Conservation (phyloP, 2,329 filamentous ascomycete species). For the Sporothrix pseudoabietina region DNA sequence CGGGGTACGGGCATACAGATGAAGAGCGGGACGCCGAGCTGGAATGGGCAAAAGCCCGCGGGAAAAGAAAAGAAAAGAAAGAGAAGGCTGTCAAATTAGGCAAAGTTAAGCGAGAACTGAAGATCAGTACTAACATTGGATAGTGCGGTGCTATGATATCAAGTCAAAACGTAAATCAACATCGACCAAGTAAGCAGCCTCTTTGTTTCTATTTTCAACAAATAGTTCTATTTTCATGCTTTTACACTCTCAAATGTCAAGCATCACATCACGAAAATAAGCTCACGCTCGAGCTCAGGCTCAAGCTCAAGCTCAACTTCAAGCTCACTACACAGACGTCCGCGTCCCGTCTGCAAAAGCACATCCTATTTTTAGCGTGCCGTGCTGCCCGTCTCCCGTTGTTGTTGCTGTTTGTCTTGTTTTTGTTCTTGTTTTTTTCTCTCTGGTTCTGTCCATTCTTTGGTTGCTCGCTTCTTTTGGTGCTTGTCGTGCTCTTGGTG, state of each 20-base stretch:
- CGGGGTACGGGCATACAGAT: neutral
- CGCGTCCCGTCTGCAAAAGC: neutral
- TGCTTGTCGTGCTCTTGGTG: too few species aligned
- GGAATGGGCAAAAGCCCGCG: neutral
- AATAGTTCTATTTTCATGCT: neutral
- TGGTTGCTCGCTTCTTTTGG: neutral
- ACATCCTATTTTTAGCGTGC: conserved; percentile 6
- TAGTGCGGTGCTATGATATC: neutral
- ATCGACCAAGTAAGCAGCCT: neutral
- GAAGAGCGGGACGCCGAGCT: neutral
- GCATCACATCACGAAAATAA: neutral
- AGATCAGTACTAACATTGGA: neutral
- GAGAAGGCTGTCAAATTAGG: neutral
- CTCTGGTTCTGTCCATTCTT: neutral
- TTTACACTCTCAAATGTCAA: neutral
- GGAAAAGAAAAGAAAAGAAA: neutral
- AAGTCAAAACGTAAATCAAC: neutral
- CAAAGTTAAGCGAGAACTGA: conserved; percentile 1
- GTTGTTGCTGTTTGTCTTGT: neutral
- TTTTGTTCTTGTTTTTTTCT: neutral
- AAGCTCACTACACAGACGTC: conserved; percentile 4
- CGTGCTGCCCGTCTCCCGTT: neutral
- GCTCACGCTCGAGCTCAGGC: neutral
- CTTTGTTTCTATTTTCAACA: neutral
- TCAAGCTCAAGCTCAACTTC: neutral